Evolutionary conservation across 148 eudicot species (phyloP), one percentile per base, ranked within the genome.

Genomic region (Beta vulgaris): DNA sequence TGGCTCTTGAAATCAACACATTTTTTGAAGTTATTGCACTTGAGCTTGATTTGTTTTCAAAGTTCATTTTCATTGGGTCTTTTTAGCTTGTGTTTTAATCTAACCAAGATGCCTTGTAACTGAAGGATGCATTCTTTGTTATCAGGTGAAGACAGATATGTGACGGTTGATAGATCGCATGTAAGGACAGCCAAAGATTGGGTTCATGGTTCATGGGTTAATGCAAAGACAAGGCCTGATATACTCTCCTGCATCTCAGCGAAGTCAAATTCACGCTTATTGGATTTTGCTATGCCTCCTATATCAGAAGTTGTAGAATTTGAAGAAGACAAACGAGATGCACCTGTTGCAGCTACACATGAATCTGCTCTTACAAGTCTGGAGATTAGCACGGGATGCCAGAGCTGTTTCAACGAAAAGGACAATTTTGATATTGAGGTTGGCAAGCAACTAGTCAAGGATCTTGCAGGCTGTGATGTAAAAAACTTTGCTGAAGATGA

Each of bases 131-230:
- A n/a, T 73, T 31, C 28, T 75, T n/a, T 43, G 59, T 11, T 66
- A 40, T 77, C 86, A 92, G 98, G 89, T 71, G 98, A 92, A 67
- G 65, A 76, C 78, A 80, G 83, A 79, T 74, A 76, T 89, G 64
- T 79, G 74, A 75, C 63, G 81, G 61, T 64, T 74, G 63, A 78
- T 35, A 72, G 82, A 79, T 73, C 78, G 3, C 75, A 85, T 51
- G 69, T 91, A 26, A 85, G 96, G 73, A 77, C 74, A 61, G 87
- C 90, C 78, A 84, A 84, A 82, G 97, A 91, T 72, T 91, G 93
- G 91, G 60, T 85, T 48, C 90, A 87, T 28, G 90, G 86, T 15
- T 78, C 73, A 57, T 91, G 97, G 97, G 85, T 89, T 21, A 85
- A 85, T 80, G 73, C 87, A 18, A 85, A 77, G 49, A 43, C 79